Evolutionary conservation across 768 basidiomycete species (phyloP), one percentile per base, ranked within the genome.

Genomic region (Hygrophorus pudorinus): DNA sequence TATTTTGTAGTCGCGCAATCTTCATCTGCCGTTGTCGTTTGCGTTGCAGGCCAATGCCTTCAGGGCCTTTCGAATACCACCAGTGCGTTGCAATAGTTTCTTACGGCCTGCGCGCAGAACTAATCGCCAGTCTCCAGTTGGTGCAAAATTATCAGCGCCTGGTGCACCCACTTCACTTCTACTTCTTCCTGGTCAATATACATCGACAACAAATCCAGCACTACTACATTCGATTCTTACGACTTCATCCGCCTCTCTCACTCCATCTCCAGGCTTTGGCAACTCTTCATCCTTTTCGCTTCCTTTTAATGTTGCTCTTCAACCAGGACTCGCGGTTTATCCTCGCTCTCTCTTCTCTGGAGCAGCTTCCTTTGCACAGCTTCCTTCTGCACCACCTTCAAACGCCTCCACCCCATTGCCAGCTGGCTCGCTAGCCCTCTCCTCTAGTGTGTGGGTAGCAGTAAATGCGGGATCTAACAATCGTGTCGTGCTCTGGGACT

Each of bases 1-100:
- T 45, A 20, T 31, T 41, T 3, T 27, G 21, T 43, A 78, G 75
- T 67, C 57, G 79, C 80, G 47, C 77, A 80, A 61, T 63, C 68
- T 60, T 68, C 72, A 52, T 59, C 66, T 47, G 62, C 79, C 32
- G 30, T 65, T 55, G 78, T 88, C 45, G 69, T 90, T 49, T 89
- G 86, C 71, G 68, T 85, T 84, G 82, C 86, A 59, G 86, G 86
- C 53, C 85, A 90, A 82, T 89, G 87, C 68, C 64, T 89, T 45
- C 73, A 87, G 61, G 87, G 87, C 46, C 75, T 65, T 62, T 77
- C 83, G 27, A 88, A 89, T 56, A 75, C 71, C 17, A 81, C 84
- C 54, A 65, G 84, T 79, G 46, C 28, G 66, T 62, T 13, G 10
- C 24, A 18, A 13, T 24, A 48, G 28, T 33, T 36, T 3, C 41